Evolutionary conservation across 257 asterid species (phyloP), one percentile per base, ranked within the genome.

Genomic region (Solanum pimpinellifolium): DNA sequence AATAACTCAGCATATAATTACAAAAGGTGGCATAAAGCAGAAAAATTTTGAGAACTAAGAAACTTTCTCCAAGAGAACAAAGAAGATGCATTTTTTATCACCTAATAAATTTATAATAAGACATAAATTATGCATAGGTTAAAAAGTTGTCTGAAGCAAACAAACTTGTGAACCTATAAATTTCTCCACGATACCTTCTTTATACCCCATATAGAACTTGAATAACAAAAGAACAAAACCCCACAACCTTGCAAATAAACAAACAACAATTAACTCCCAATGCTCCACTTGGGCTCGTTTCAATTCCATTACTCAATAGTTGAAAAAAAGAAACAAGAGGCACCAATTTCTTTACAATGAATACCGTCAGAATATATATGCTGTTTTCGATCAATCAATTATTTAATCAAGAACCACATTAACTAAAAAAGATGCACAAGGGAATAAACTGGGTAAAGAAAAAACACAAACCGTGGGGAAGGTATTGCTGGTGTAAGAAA

Each of bases 401-500:
- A 31, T 72, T 74, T 83, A 31, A n/a, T 8, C 33, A 27, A 15
- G 49, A 75, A 65, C 18, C 33, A 27, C 10, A 49, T 69, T 12
- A 42, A 76, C 65, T 9, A 7, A 31, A 35, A 82, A 86, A 86
- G 42, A 87, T 44, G 25, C 65, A 73, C 49, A 42, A 23, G 69
- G 16, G 39, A 44, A 70, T 25, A 31, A 70, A 33, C n/a, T 70
- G 21, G 0, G n/a, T 3, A 42, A 27, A 73, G 44, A 86, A 69
- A 52, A 73, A 76, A 82, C 82, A 83, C 88, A 72, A 80, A 95
- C 98, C 95, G 98, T 95, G 87, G 98, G 98, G 87, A 95, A 95
- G 86, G 98, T 95, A 93, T 91, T 91, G 92, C 93, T 91, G 87
- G 93, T 91, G 89, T 91, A 91, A 76, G 93, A 91, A 88, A 91